Conservation (phyloP, 129 eudicot genomes). For the Flaveria sonorensis region DNA sequence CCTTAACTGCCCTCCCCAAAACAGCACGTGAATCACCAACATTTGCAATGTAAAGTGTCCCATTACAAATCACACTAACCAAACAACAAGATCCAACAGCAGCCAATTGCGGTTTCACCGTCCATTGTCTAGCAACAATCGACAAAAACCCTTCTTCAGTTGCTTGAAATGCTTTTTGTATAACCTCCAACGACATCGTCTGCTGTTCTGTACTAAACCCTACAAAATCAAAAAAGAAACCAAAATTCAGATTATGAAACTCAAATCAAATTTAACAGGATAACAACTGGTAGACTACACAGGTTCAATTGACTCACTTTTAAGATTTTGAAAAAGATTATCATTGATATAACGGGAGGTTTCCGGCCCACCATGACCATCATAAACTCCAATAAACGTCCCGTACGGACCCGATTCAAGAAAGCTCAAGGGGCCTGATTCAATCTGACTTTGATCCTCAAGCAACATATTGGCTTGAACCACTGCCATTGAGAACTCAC, state of each 20-base stretch:
- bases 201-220: constrained; percentile 64
- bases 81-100: constrained; percentile 80
- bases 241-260: background rate
- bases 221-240: constrained; percentile 9
- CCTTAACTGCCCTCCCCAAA: constrained; percentile 58
- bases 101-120: constrained; percentile 63
- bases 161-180: constrained; percentile 66
- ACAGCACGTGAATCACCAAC: constrained; percentile 83
- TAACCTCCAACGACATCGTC: constrained; percentile 64
- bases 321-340: constrained; percentile 60
- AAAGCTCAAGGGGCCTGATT: constrained; percentile 71
- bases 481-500: constrained; percentile 81
- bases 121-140: constrained; percentile 66
- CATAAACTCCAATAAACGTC: constrained; percentile 79
- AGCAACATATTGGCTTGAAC: constrained; percentile 78
- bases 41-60: constrained; percentile 61
- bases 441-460: constrained; percentile 79
- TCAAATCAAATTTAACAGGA: background rate
- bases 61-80: constrained; percentile 59
- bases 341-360: constrained; percentile 71
- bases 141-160: constrained; percentile 79
- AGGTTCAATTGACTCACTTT: constrained; percentile 43
- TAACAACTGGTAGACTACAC: background rate
- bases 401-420: constrained; percentile 71
- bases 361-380: constrained; percentile 89